These are phyloP conservation scores for Stentor coeruleus DNA, from an alignment of 73 alveolate genomes.

Conservation along the genomic window DNA sequence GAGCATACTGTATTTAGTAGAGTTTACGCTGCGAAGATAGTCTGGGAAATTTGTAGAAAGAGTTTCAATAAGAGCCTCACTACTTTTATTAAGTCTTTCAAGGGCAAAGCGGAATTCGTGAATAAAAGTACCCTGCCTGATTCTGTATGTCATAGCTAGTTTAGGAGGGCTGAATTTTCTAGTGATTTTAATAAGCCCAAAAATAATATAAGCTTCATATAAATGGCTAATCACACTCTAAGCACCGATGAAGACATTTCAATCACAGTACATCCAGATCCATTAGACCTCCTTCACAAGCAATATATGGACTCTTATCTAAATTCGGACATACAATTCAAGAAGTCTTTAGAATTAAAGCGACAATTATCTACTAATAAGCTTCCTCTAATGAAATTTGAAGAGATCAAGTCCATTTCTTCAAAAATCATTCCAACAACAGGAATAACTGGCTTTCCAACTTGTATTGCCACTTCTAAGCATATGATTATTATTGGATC, in stretches of 20 bases:
- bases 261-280: neutral
- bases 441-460: neutral
- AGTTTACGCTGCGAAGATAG: neutral
- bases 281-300: neutral
- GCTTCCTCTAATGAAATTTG: constrained; percentile 15
- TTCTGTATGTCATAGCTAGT: neutral
- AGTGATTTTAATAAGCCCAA: neutral
- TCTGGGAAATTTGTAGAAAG: neutral
- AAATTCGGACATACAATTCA: neutral
- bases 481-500: neutral
- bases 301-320: neutral
- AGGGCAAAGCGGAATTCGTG: neutral
- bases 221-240: neutral
- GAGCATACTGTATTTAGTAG: neutral
- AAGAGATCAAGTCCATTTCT: neutral
- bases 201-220: neutral
- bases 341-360: neutral
- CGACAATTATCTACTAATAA: constrained; percentile 7
- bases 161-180: constrained; percentile 19
- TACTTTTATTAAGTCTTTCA: neutral
- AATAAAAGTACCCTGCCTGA: neutral
- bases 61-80: constrained; percentile 3
- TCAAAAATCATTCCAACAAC: neutral
- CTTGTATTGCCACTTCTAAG: neutral
- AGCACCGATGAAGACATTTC: neutral